Evolutionary conservation across 169 alveolate species (phyloP).

Genomic region (Eimeria acervulina): DNA sequence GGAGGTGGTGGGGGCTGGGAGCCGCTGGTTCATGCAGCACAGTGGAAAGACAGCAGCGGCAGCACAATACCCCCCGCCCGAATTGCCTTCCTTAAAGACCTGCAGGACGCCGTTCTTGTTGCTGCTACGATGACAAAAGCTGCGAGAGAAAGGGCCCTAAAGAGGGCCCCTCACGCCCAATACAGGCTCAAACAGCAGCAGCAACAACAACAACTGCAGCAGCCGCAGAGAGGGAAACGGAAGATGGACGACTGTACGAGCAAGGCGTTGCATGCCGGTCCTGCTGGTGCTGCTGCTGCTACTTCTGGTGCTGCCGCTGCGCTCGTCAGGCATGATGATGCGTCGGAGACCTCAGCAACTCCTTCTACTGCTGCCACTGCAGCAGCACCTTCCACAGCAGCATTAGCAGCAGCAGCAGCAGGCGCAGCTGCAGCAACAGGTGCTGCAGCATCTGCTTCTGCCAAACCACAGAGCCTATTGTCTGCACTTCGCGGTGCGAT

Average conservation of each 20-base stretch:
- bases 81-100: constrained; percentile 33
- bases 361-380: constrained; percentile 8
- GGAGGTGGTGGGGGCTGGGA: constrained; percentile 75
- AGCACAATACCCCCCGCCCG: constrained; percentile 3
- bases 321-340: not conserved
- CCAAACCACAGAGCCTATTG: not conserved
- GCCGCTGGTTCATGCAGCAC: constrained; percentile 66
- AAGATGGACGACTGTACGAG: not conserved
- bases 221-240: not conserved
- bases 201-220: constrained; percentile 13
- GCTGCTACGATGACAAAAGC: not conserved
- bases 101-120: constrained; percentile 43
- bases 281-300: constrained; percentile 43
- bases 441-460: not conserved
- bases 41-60: constrained; percentile 46
- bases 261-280: not conserved
- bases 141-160: not conserved
- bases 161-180: not conserved
- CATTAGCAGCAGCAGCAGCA: constrained; percentile 11
- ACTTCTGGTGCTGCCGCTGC: constrained; percentile 9
- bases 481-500: constrained; percentile 4
- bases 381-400: constrained; percentile 44
- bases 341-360: not conserved
- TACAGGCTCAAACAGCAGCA: not conserved
- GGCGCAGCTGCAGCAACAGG: not conserved